These are phyloP conservation scores for Dictyostelium capitatum DNA, from an alignment of 78 protist genomes.

Conservation along the genomic window DNA sequence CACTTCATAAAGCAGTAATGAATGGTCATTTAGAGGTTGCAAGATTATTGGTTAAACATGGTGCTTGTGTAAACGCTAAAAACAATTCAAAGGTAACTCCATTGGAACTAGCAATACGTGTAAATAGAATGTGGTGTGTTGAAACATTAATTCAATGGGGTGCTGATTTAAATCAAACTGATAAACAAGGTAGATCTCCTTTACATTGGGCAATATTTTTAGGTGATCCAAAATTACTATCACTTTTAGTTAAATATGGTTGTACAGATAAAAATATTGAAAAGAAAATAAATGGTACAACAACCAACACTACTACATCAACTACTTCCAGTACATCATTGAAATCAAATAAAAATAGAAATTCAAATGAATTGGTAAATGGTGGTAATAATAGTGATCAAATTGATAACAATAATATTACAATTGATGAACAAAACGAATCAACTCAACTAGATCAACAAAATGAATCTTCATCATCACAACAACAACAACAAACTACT, in stretches of 20 bases:
- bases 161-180: constrained; percentile 52
- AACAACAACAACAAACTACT: constrained; percentile 1
- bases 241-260: constrained; percentile 56
- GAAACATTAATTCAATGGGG: constrained; percentile 52
- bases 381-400: not conserved
- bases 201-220: constrained; percentile 69
- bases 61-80: constrained; percentile 75
- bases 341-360: constrained; percentile 1
- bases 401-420: not conserved
- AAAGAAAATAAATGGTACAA: not conserved
- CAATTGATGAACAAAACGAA: not conserved
- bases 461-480: not conserved
- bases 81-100: constrained; percentile 22
- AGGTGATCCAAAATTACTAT: constrained; percentile 42
- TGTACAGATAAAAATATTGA: constrained; percentile 20
- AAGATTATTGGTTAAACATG: constrained; percentile 37
- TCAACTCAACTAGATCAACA: not conserved
- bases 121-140: constrained; percentile 68
- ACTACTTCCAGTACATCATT: not conserved
- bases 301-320: constrained; percentile 9
- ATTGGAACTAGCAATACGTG: constrained; percentile 36
- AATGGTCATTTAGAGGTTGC: constrained; percentile 82
- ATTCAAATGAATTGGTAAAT: constrained; percentile 10
- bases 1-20: constrained; percentile 87
- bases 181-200: constrained; percentile 51